Evolutionary conservation across 2,329 filamentous ascomycete genomes (phyloP), one percentile per base, ranked within the genome.

Genomic region (Fusarium chaquense): DNA sequence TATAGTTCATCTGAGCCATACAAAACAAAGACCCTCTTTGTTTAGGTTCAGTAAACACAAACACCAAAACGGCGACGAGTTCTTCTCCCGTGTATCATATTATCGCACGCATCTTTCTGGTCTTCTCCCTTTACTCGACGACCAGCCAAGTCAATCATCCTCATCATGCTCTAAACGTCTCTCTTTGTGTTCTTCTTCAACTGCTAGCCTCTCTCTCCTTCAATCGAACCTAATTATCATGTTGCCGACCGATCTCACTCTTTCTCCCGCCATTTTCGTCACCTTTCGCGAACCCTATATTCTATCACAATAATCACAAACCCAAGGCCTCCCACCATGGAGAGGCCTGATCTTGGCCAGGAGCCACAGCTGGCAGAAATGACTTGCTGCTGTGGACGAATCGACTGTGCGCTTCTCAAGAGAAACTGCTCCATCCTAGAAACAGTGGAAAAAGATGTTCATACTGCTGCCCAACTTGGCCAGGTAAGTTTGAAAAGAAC

Each of bases 391-490:
- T 99, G 95, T 82, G 94, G 94, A 59, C 90, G 89, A 71, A 78
- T 84, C 67, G 90, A 93, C 75, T 98, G 95, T 80, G 87, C 90
- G 72, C 93, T 92, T 78, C 86, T 98, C 67, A 89, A 88, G 79
- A 91, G 94, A 81, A 98, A 95, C 81, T 90, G 90, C 79, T 85
- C 87, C 46, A 85, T 93, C 67, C 85, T 98, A 47, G 90, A 93
- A 73, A 91, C 88, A 65, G 86, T 98, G 70, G 95, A 98, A 81
- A 91, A 91, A 74, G 93, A 98, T 82, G 92, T 98, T 56, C 90
- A 90, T 74, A 93, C 89, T 54, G 96, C 96, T 41, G 96, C 94
- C 50, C 87, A 91, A 78, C 87, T 98, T 75, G 96, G 96, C 71
- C 93, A 98, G 92, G 95, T 98, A 91, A 78, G 93, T 88, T 70